Conservation (phyloP, 768 basidiomycete species). For the Lentinula guzmanii region DNA sequence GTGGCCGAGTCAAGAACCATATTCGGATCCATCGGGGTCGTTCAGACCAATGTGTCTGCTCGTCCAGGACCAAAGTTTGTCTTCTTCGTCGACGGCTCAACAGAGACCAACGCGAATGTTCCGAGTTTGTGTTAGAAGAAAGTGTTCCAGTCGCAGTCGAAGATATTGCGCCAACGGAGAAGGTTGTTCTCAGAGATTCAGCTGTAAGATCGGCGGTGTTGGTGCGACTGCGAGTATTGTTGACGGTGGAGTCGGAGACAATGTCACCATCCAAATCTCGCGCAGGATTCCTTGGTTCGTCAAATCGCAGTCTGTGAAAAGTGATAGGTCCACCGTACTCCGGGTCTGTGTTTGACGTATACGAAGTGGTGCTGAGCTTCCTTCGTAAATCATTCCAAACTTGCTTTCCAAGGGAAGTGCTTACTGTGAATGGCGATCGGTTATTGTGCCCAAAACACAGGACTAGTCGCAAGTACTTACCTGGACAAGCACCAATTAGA, state of each 20-base stretch:
- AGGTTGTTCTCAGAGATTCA: not conserved
- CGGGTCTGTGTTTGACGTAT: not conserved
- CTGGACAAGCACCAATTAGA: not conserved
- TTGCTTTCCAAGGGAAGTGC: not conserved
- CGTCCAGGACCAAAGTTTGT: not conserved
- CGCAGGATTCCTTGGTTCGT: not conserved
- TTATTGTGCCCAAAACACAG: not conserved
- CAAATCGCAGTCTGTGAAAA: not conserved
- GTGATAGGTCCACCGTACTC: conserved; percentile 2
- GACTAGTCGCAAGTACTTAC: not conserved
- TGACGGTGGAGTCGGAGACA: not conserved
- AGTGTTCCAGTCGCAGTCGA: not conserved
- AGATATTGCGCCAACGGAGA: not conserved
- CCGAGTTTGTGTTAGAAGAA: not conserved
- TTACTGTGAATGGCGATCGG: not conserved
- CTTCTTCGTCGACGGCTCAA: not conserved
- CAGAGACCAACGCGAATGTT: not conserved
- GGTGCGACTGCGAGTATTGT: not conserved
- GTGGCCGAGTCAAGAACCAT: conserved; percentile 4
- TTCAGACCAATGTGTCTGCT: not conserved
- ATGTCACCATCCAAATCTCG: not conserved
- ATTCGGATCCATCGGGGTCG: not conserved
- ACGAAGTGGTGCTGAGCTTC: not conserved
- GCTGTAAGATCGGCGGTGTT: not conserved
- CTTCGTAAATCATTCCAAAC: not conserved